Evolutionary conservation across 2,329 filamentous ascomycete genomes (phyloP).

Genomic region (Cadophora sp.): DNA sequence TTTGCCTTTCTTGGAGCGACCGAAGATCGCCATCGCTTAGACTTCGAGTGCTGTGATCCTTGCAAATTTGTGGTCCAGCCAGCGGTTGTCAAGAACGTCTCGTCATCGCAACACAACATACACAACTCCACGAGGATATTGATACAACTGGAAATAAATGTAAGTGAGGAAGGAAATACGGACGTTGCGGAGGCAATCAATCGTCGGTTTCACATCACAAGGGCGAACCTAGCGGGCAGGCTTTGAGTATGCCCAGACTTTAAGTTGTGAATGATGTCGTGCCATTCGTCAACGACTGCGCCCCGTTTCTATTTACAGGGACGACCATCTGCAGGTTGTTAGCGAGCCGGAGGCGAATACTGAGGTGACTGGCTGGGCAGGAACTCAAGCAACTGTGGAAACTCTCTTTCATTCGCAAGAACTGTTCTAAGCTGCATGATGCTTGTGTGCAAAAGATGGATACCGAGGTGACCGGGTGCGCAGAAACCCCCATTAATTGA

Average conservation of each 20-base stretch:
- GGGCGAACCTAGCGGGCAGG: constrained; percentile 17
- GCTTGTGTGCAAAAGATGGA: not conserved
- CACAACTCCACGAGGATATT: not conserved
- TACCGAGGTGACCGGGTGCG: not conserved
- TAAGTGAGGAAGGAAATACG: not conserved
- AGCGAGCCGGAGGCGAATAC: constrained; percentile 13
- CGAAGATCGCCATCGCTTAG: constrained; percentile 42
- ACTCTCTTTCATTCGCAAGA: constrained; percentile 12
- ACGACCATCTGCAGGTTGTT: constrained; percentile 24
- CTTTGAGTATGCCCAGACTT: constrained; percentile 22
- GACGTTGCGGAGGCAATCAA: constrained; percentile 10
- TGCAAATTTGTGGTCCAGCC: constrained; percentile 11
- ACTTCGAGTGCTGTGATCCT: constrained; percentile 26
- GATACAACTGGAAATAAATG: constrained; percentile 4
- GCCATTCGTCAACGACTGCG: constrained; percentile 38
- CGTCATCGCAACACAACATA: constrained; percentile 13
- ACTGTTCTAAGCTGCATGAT: not conserved
- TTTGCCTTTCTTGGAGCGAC: constrained; percentile 39
- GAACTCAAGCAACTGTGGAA: not conserved
- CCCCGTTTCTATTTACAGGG: constrained; percentile 35
- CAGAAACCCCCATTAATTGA: not conserved
- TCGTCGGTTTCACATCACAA: constrained; percentile 22
- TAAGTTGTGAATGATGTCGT: constrained; percentile 13
- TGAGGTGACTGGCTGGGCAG: constrained; percentile 14
- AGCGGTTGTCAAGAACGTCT: constrained; percentile 19